Evolutionary conservation across 2,329 filamentous ascomycete genomes (phyloP).

Genomic region (Curvularia verruculosa): DNA sequence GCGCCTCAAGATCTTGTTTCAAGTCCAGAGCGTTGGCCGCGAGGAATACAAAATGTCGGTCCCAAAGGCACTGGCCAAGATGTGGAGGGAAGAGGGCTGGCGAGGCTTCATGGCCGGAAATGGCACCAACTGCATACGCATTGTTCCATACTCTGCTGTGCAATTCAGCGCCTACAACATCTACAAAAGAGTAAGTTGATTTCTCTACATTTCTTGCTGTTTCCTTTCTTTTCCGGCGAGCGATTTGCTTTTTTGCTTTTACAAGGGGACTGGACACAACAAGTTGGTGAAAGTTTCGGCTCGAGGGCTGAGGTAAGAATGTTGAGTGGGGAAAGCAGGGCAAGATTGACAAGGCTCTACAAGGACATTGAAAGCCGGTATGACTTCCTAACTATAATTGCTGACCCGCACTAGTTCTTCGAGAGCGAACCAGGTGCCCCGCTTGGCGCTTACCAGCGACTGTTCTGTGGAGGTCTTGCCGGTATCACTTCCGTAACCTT

Average conservation of each 20-base stretch:
- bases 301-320: neutral
- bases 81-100: slow-evolving; percentile 98
- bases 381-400: neutral
- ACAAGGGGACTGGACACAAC: neutral
- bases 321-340: neutral
- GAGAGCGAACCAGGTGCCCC: slow-evolving; percentile 76
- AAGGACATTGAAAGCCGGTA: neutral
- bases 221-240: slow-evolving; percentile 1
- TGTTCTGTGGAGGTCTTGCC: slow-evolving; percentile 88
- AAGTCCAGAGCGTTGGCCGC: slow-evolving; percentile 87
- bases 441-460: slow-evolving; percentile 73
- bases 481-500: slow-evolving; percentile 94
- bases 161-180: slow-evolving; percentile 98
- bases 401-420: slow-evolving; percentile 65
- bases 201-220: neutral
- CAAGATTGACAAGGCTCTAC: neutral
- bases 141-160: slow-evolving; percentile 96
- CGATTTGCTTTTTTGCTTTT: slow-evolving; percentile 5
- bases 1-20: slow-evolving; percentile 95
- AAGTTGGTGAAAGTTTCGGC: neutral
- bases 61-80: slow-evolving; percentile 85
- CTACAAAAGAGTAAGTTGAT: slow-evolving; percentile 79
- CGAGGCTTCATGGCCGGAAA: slow-evolving; percentile 97
- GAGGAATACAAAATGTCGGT: slow-evolving; percentile 95
- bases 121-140: slow-evolving; percentile 96